phyloP scores from a whole-genome alignment of 495 filamentous ascomycete genomes.

The Beverwykella pulmonaria region DNA sequence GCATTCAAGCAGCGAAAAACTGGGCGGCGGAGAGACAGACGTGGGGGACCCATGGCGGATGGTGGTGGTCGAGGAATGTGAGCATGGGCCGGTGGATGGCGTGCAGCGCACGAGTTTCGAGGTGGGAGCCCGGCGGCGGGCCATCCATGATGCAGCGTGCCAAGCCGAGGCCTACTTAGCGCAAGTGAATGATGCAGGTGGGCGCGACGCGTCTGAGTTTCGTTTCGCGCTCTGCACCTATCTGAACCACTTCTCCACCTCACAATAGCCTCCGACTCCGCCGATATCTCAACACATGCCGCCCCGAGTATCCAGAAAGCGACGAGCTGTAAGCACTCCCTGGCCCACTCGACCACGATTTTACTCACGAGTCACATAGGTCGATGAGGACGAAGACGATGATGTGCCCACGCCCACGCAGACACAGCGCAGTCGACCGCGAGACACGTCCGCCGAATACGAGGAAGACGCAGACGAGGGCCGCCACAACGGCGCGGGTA shows the following conservation, averaged over 20 bases:
- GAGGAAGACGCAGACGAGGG: conserved; percentile 39
- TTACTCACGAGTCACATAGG: conserved; percentile 2
- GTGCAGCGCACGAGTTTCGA: not conserved
- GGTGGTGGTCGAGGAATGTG: not conserved
- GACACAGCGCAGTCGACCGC: conserved; percentile 22
- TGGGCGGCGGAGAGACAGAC: conserved; percentile 16
- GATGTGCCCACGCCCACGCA: conserved; percentile 5
- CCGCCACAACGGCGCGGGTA: conserved; percentile 45
- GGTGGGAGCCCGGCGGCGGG: not conserved
- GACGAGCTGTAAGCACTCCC: conserved; percentile 33
- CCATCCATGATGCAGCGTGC: conserved; percentile 1
- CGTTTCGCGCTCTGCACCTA: not conserved
- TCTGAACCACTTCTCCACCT: not conserved
- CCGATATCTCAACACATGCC: too few relatives aligned
- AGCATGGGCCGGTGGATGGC: not conserved
- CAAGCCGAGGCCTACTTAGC: not conserved
- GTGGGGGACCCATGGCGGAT: conserved; percentile 29
- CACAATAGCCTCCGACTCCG: too few relatives aligned
- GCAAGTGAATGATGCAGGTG: too few relatives aligned
- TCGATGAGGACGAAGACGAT: conserved; percentile 23
- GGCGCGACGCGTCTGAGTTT: conserved; percentile 3
- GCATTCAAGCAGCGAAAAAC: conserved; percentile 34
- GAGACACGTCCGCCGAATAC: conserved; percentile 11
- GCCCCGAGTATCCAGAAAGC: conserved; percentile 16
- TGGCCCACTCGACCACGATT: not conserved